Evolutionary conservation across 257 asterid species (phyloP), one percentile per base, ranked within the genome.

Genomic region (Oldenlandia corymbosa): DNA sequence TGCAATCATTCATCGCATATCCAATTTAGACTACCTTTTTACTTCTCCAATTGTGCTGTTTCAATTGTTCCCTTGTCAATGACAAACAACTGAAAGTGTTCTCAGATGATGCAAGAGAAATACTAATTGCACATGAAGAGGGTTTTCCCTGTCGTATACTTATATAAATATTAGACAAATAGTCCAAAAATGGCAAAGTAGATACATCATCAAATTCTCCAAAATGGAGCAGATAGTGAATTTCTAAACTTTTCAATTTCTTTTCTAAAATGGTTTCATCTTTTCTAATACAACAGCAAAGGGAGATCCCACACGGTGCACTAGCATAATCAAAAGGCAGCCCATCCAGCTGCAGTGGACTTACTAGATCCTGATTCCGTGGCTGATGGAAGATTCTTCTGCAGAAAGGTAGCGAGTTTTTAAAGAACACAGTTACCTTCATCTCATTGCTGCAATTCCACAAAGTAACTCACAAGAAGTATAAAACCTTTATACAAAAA

Each of bases 271-370:
- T 75, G 50, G 76, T 71, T 76, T 76, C 73, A 39, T 68, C 62
- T 73, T 57, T 60, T 71, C 61, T 57, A 74, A 53, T 74, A 84
- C 86, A 83, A 75, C 84, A 82, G 75, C 61, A 21, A 60, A 71
- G 75, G 74, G 64, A 73, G 75, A 68, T 49, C 52, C n/a, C 70
- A 56, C 56, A 60, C 70, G 49, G 7, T 62, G 20, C 18, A 21
- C 51, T 50, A 36, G 39, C 27, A 73, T 27, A 57, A 60, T 89
- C 80, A 89, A 74, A 92, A 92, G 58, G 99, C 97, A 45, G 99
- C 99, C 99, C 99, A 92, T 71, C 96, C 99, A 64, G 96, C 88
- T 71, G 96, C 95, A 49, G 88, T 72, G 75, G 91, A 59, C 72
- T 75, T 85, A 66, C 79, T 74, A 31, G 91, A 49, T 48, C 78